These are phyloP conservation scores for Phytophthora citrophthora DNA, from an alignment of 352 stramenopile species.

Conservation along the genomic window DNA sequence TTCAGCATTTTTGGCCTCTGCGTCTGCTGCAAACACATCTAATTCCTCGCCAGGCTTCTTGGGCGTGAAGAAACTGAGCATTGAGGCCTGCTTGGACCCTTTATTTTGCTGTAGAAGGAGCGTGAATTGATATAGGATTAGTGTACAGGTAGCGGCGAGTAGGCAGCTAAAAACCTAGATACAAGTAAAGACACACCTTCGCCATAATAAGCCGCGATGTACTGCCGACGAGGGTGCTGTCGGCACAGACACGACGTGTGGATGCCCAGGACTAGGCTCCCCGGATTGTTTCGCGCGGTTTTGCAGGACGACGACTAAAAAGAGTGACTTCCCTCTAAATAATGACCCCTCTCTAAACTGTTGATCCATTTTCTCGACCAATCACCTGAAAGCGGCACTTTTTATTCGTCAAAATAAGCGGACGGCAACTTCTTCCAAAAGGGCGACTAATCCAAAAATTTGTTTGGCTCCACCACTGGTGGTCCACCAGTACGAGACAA, in stretches of 20 bases:
- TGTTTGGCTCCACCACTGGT: too few relatives aligned
- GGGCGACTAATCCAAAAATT: too few relatives aligned
- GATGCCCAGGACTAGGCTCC: slow-evolving; percentile 5
- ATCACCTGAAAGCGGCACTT: too few relatives aligned
- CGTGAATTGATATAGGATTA: slow-evolving; percentile 8
- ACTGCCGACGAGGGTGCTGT: not conserved
- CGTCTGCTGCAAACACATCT: slow-evolving; percentile 12
- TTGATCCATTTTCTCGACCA: too few relatives aligned
- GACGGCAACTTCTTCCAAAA: too few relatives aligned
- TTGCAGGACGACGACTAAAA: slow-evolving; percentile 9
- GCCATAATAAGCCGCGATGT: slow-evolving; percentile 10
- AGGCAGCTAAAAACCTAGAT: not conserved
- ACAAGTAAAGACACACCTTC: slow-evolving; percentile 25
- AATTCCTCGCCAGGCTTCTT: slow-evolving; percentile 32
- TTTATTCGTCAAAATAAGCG: too few relatives aligned
- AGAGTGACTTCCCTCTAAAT: slow-evolving; percentile 5
- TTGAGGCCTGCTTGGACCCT: slow-evolving; percentile 58
- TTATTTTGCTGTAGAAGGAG: slow-evolving; percentile 58
- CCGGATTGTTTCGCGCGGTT: slow-evolving; percentile 25
- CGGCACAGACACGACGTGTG: slow-evolving; percentile 1
- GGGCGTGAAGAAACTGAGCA: slow-evolving; percentile 84
- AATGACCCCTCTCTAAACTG: slow-evolving; percentile 4
- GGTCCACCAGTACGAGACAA: too few relatives aligned
- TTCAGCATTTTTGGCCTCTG: slow-evolving; percentile 18
- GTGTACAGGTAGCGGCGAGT: too few relatives aligned